Conservation (phyloP, 805 yeast species). For the Blastobotrys attinorum region DNA sequence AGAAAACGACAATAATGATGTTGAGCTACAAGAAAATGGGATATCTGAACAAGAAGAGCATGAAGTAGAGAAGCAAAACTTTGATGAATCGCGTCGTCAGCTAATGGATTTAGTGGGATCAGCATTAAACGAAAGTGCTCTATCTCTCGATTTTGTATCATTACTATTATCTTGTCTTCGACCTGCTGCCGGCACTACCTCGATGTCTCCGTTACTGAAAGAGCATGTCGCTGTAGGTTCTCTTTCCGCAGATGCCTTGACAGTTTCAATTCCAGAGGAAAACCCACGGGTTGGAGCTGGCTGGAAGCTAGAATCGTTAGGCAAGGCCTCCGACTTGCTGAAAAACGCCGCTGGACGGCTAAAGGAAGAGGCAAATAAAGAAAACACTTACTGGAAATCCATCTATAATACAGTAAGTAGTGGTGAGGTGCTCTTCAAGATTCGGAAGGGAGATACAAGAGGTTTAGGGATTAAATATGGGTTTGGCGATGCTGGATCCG, state of each 20-base stretch:
- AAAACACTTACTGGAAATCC: constrained; percentile 61
- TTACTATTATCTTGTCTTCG: constrained; percentile 69
- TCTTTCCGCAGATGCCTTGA: constrained; percentile 34
- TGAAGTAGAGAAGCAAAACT: constrained; percentile 9
- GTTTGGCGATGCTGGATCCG: constrained; percentile 84
- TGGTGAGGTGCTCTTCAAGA: constrained; percentile 61
- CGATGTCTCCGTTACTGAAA: constrained; percentile 79
- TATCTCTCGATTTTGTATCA: constrained; percentile 82
- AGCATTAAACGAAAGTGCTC: constrained; percentile 83
- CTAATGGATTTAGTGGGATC: constrained; percentile 29
- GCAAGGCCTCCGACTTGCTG: constrained; percentile 45
- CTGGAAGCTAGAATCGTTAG: constrained; percentile 74
- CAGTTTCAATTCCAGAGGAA: constrained; percentile 20
- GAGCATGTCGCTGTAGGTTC: constrained; percentile 72
- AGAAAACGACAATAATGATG: constrained; percentile 20
- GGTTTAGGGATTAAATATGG: constrained; percentile 82
- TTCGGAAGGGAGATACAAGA: constrained; percentile 47
- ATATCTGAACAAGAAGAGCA: constrained; percentile 1
- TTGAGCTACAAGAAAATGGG: constrained; percentile 9
- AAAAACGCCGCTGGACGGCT: constrained; percentile 45
- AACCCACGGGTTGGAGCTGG: constrained; percentile 50
- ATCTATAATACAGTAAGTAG: constrained; percentile 32
- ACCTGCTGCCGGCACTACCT: constrained; percentile 78
- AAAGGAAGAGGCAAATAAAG: constrained; percentile 47
- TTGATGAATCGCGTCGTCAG: constrained; percentile 22